phyloP scores from a whole-genome alignment of 768 basidiomycete genomes.

The Trametes gibbosa region DNA sequence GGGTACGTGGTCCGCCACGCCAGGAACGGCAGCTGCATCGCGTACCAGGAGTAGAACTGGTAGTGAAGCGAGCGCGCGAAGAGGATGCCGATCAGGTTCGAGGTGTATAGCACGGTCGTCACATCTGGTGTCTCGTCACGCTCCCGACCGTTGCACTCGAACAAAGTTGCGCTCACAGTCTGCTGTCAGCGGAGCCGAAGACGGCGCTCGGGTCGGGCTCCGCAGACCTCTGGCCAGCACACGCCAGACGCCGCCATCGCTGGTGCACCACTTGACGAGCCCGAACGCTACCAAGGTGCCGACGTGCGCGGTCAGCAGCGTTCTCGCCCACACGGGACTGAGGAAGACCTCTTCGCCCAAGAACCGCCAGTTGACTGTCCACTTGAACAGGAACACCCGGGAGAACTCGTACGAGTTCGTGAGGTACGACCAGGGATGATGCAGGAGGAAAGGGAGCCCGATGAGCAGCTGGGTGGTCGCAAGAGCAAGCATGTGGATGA shows the following conservation, averaged over 20 bases:
- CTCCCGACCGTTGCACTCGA: background rate
- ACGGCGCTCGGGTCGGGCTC: slow-evolving; percentile 49
- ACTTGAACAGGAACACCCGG: slow-evolving; percentile 87
- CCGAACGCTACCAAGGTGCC: slow-evolving; percentile 62
- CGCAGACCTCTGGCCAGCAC: slow-evolving; percentile 56
- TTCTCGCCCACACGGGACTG: slow-evolving; percentile 54
- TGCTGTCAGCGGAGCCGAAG: slow-evolving; percentile 44
- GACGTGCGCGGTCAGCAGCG: slow-evolving; percentile 67
- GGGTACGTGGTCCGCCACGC: slow-evolving; percentile 73
- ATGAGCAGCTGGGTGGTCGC: slow-evolving; percentile 54
- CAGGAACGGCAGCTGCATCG: slow-evolving; percentile 83
- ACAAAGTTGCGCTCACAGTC: slow-evolving; percentile 52
- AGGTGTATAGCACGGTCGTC: slow-evolving; percentile 81
- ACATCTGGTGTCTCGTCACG: slow-evolving; percentile 24
- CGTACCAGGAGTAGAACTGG: slow-evolving; percentile 99
- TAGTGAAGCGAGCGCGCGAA: slow-evolving; percentile 96
- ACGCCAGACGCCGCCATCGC: slow-evolving; percentile 61
- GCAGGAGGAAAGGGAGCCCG: slow-evolving; percentile 66
- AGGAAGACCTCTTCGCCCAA: slow-evolving; percentile 76
- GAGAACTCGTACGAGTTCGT: slow-evolving; percentile 81
- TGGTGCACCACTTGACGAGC: slow-evolving; percentile 69
- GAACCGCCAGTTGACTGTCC: slow-evolving; percentile 99
- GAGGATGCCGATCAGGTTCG: slow-evolving; percentile 87
- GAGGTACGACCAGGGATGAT: slow-evolving; percentile 63
- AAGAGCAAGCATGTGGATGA: slow-evolving; percentile 48